Conservation (phyloP, 1,139 yeast genomes). For the Debaryomycetaceae sp. region DNA sequence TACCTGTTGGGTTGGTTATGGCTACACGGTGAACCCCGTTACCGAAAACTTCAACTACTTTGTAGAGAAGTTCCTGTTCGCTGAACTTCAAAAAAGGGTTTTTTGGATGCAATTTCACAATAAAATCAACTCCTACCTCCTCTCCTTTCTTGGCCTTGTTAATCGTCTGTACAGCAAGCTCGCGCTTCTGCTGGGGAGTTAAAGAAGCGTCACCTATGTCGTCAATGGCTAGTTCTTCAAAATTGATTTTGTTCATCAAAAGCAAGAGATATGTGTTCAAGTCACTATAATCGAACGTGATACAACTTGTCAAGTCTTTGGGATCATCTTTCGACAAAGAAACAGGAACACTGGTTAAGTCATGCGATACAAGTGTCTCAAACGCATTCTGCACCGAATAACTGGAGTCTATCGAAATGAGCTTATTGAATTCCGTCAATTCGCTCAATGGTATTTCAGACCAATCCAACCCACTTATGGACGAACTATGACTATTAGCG, state of each 20-base stretch:
- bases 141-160: conserved; percentile 59
- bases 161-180: conserved; percentile 28
- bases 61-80: conserved; percentile 63
- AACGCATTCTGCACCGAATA: conserved; percentile 84
- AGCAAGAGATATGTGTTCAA: conserved; percentile 77
- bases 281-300: conserved; percentile 89
- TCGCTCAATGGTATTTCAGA: conserved; percentile 67
- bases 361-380: conserved; percentile 65
- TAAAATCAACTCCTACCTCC: conserved; percentile 78
- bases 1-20: conserved; percentile 53
- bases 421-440: conserved; percentile 73
- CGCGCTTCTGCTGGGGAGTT: conserved; percentile 21
- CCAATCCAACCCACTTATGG: conserved; percentile 55
- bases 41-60: conserved; percentile 82
- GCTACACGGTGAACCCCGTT: conserved; percentile 93
- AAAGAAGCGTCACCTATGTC: conserved; percentile 17
- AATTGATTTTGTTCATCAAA: conserved; percentile 62
- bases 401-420: conserved; percentile 60
- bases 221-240: conserved; percentile 32
- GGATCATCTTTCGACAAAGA: conserved; percentile 34
- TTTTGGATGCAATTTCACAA: conserved; percentile 74
- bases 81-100: conserved; percentile 79
- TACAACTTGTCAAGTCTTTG: conserved; percentile 56
- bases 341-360: conserved; percentile 85
- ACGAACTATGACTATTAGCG: conserved; percentile 7